Evolutionary conservation across 2,329 filamentous ascomycete species (phyloP), one percentile per base, ranked within the genome.

Genomic region (Ascomycota sp.): DNA sequence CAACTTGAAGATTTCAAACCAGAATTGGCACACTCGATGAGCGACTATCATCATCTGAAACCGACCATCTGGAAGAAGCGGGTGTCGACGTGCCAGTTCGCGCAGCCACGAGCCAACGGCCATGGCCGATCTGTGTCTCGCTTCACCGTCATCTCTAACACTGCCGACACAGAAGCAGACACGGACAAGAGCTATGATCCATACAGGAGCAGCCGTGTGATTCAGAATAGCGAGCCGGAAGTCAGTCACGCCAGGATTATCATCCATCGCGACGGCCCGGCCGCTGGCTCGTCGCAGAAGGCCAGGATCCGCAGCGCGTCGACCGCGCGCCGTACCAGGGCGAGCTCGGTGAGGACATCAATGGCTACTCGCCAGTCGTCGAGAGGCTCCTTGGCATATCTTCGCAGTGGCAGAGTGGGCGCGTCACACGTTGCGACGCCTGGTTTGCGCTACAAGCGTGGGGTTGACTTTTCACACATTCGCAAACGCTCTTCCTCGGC

Each of bases 1-100:
- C 76, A 89, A 43, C 55, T 92, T 2, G 84, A 95, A 49, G 80
- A 92, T 47, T 95, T 89, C 47, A 76, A 76, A 38, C 72, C 74
- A 25, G 68, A 78, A 16, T 59, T 93, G 36, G 70, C 70, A n/a
- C 78, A 89, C 48, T 92, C 86, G 1, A 68, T 76, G 36, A 92
- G 83, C 52, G 86, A 95, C 47, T 89, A 91, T 44, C 86, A 93
- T 46, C 82, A 91, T 46, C 66, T 79, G 28, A 64, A 62, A 36
- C 68, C 70, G 9, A 53, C 58, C 0, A 55, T 59, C 25, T 68
- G 69, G 59, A 66, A 62, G 40, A 72, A 66, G 44, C 64, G 68
- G 31, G 60, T 71, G 33, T 72, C 70, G 1, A 75, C 71, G 0
- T 63, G 68, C 39, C 59, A 73, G 40, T 76, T 76, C 45, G 56